Base-by-base conservation (phyloP, 1,284 basidiomycete species). In the Malassezia caprae region DNA sequence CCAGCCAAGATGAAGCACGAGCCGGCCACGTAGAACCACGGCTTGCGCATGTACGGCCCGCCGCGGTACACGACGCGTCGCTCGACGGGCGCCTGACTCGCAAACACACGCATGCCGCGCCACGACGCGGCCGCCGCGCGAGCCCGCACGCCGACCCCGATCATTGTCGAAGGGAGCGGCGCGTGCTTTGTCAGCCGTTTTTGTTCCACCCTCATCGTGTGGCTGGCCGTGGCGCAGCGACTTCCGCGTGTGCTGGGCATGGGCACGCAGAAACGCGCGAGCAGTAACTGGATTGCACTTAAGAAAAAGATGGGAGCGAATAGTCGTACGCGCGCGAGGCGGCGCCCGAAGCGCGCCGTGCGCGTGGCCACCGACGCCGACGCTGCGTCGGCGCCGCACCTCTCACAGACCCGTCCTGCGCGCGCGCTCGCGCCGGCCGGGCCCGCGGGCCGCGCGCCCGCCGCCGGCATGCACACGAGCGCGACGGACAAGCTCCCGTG, bases 201-300 rank as follows among this genome's bases (percentile, higher is more conserved):
- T 39, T 39, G 37, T 12, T 12, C 8, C 8, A 10, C 37, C 19
- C 17, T 21, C 37, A 39, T 39, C 37, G 37, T 39, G 37, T 21
- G 37, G 37, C 37, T 2, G 37, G 17, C 37, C 37, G 37, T 39
- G 37, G 19, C 19, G 19, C 37, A 10, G 37, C 37, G 19, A 39
- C 37, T 39, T 8, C 37, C 19, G 11, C 37, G 37, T 19, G 37
- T 19, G 37, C 37, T 39, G 37, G 32, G 17, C 26, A 56, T 51
- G 53, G 40, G 48, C 41, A 15, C 47, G 8, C 37, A 42, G 3
- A 28, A 26, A 11, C 35, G 24, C 15, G 42, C 54, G 11, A 67
- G 69, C 0, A 68, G 68, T 52, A 71, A 72, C 51, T 72, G 69
- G 69, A 65, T 64, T 34, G 59, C 65, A 13, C 59, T 72, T 3